Conservation (phyloP, 2,329 filamentous ascomycete species). For the Talaromyces sp. region DNA sequence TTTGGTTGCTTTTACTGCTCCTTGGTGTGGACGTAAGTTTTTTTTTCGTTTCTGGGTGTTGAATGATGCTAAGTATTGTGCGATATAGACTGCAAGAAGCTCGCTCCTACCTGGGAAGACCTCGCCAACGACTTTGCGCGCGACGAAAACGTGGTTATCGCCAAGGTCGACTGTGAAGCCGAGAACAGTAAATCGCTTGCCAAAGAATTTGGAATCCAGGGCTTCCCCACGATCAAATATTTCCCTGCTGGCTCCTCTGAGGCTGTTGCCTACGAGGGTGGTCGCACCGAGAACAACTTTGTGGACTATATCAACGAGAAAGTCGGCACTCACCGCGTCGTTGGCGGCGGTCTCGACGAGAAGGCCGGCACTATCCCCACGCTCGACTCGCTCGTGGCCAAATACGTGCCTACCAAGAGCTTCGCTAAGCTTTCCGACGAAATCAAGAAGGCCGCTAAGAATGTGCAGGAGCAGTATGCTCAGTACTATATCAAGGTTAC, state of each 20-base stretch:
- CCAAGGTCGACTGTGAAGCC: constrained; percentile 92
- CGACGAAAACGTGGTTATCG: constrained; percentile 77
- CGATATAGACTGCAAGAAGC: constrained; percentile 85
- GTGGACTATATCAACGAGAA: constrained; percentile 83
- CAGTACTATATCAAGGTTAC: constrained; percentile 93
- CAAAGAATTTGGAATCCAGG: constrained; percentile 70
- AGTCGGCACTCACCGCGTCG: constrained; percentile 77
- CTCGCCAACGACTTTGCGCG: constrained; percentile 75
- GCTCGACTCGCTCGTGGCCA: constrained; percentile 72
- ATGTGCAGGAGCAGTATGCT: constrained; percentile 74
- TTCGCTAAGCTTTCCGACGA: constrained; percentile 66
- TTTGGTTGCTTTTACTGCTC: constrained; percentile 93
- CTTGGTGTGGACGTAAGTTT: constrained; percentile 92
- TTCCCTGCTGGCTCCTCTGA: constrained; percentile 82
- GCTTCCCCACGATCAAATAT: constrained; percentile 97
- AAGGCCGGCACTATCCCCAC: constrained; percentile 77
- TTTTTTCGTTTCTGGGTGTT: neutral
- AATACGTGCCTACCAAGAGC: constrained; percentile 62
- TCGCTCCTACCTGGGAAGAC: constrained; percentile 86
- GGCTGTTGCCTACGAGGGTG: constrained; percentile 68
- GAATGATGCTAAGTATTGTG: neutral
- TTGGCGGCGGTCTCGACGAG: constrained; percentile 74
- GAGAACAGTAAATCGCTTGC: constrained; percentile 78
- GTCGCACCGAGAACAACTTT: constrained; percentile 72
- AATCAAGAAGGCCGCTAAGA: constrained; percentile 66